These are phyloP conservation scores for Boletus pseudopeckii DNA, from an alignment of 768 basidiomycete genomes.

Conservation along the genomic window DNA sequence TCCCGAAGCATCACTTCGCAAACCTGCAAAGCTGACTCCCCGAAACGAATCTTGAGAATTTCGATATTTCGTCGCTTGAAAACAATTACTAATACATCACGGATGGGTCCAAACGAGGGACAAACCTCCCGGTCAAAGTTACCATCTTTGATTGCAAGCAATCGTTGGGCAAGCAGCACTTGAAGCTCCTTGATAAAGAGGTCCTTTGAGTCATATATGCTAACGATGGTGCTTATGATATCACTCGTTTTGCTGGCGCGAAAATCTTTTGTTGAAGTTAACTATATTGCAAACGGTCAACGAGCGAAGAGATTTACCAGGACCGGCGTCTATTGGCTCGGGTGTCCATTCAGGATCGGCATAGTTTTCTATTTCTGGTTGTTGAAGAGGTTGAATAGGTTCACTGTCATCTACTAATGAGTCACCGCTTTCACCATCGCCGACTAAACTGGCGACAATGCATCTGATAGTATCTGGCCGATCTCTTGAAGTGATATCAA, in stretches of 20 bases:
- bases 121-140: conserved; percentile 66
- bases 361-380: conserved; percentile 79
- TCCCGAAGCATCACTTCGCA: conserved; percentile 99
- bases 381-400: conserved; percentile 70
- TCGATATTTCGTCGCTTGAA: conserved; percentile 85
- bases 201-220: conserved; percentile 96
- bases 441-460: conserved; percentile 88
- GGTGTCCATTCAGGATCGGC: conserved; percentile 93
- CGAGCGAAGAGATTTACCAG: conserved; percentile 49
- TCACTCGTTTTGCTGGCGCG: conserved; percentile 88
- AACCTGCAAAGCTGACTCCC: conserved; percentile 86
- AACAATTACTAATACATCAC: conserved; percentile 2
- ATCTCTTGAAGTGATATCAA: conserved; percentile 45
- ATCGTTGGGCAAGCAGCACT: conserved; percentile 80
- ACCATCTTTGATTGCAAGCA: conserved; percentile 78
- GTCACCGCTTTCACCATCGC: conserved; percentile 78
- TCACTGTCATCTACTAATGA: conserved; percentile 84
- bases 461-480: conserved; percentile 91
- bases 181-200: conserved; percentile 96
- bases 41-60: conserved; percentile 93
- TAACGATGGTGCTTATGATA: conserved; percentile 92
- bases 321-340: conserved; percentile 94
- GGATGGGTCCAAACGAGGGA: background rate
- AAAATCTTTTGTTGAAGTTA: conserved; percentile 58
- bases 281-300: background rate